Evolutionary conservation across 1,284 basidiomycete genomes (phyloP).

Genomic region (Peniophora sp.): DNA sequence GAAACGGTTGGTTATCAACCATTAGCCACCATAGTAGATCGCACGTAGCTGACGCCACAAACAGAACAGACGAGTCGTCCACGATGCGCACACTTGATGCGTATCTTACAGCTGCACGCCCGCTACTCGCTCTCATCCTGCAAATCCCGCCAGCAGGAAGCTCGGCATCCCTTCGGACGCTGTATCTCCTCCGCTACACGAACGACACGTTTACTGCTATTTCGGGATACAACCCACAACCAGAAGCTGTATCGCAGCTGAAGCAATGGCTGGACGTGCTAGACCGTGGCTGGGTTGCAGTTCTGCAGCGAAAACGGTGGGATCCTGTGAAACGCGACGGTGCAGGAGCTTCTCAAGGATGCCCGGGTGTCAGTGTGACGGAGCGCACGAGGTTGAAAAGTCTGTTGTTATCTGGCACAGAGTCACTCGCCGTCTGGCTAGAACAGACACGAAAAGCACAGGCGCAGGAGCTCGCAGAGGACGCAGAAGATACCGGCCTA

Average conservation of each 20-base stretch:
- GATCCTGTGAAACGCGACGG: constrained; percentile 39
- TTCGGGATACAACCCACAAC: constrained; percentile 44
- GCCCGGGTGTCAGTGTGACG: constrained; percentile 52
- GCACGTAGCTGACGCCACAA: background rate
- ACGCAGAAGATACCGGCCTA: constrained; percentile 15
- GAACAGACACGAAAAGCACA: constrained; percentile 11
- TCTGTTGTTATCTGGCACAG: constrained; percentile 49
- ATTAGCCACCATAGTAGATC: background rate
- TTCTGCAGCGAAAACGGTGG: constrained; percentile 57
- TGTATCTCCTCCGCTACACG: constrained; percentile 62
- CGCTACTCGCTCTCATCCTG: constrained; percentile 50
- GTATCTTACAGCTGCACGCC: constrained; percentile 50
- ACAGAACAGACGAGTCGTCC: constrained; percentile 48
- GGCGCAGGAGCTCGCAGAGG: too few relatives aligned
- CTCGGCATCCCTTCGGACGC: constrained; percentile 54
- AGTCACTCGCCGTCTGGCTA: constrained; percentile 63
- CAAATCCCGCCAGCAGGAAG: constrained; percentile 66
- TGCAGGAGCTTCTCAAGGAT: constrained; percentile 29
- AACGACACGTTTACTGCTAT: constrained; percentile 54
- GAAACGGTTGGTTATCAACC: constrained; percentile 49
- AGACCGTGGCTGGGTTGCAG: constrained; percentile 62
- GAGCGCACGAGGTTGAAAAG: constrained; percentile 60
- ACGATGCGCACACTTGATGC: constrained; percentile 42
- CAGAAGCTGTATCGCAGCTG: constrained; percentile 37
- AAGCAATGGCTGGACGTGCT: constrained; percentile 62